A percentile compares a stretch with the other conserved stretches of the same genome.
These are phyloP conservation scores for Apiospora malaysiana DNA, from an alignment of 2,329 filamentous ascomycete genomes.

Conservation along the genomic window DNA sequence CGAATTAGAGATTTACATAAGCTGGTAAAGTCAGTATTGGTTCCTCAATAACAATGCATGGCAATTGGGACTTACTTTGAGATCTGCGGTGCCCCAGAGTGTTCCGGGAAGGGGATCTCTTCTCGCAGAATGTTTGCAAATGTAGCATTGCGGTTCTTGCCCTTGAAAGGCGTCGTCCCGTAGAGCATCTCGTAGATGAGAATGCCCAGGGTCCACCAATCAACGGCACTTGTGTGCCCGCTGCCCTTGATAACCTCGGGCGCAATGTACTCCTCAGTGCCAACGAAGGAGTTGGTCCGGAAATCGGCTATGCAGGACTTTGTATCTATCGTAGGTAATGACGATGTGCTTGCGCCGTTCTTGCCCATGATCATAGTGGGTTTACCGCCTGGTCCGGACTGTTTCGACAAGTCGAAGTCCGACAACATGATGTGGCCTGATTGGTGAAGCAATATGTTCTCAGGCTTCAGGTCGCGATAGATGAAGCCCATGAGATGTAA, in stretches of 20 bases:
- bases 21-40: slow-evolving; percentile 50
- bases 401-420: slow-evolving; percentile 97
- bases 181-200: slow-evolving; percentile 99
- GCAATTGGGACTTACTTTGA: slow-evolving; percentile 76
- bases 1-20: slow-evolving; percentile 96
- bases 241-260: slow-evolving; percentile 99
- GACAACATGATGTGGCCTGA: slow-evolving; percentile 99
- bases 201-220: slow-evolving; percentile 99
- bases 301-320: slow-evolving; percentile 99
- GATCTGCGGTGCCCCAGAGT: slow-evolving; percentile 80
- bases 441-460: slow-evolving; percentile 97
- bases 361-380: slow-evolving; percentile 97
- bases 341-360: slow-evolving; percentile 84
- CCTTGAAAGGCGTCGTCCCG: slow-evolving; percentile 98
- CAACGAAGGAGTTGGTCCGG: slow-evolving; percentile 97
- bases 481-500: slow-evolving; percentile 99
- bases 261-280: slow-evolving; percentile 98
- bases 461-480: slow-evolving; percentile 95
- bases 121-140: slow-evolving; percentile 97
- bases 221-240: slow-evolving; percentile 96
- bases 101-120: slow-evolving; percentile 94
- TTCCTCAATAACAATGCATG: slow-evolving; percentile 20
- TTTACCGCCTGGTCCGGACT: slow-evolving; percentile 93
- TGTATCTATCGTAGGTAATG: slow-evolving; percentile 95
- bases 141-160: slow-evolving; percentile 97